Evolutionary conservation across 345 rosid species (phyloP), one percentile per base, ranked within the genome.

Genomic region (Cardiospermum halicacabum): DNA sequence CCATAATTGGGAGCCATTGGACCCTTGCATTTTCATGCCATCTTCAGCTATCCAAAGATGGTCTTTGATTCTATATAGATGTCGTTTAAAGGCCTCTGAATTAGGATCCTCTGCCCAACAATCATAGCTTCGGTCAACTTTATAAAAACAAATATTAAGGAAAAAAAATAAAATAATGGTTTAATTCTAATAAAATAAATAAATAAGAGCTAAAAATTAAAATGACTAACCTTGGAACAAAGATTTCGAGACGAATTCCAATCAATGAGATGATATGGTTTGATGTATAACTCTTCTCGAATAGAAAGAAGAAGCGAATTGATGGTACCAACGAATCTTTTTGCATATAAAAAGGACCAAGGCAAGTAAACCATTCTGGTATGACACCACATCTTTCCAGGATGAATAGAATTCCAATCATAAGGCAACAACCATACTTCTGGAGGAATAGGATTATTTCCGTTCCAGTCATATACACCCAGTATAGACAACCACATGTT

Each of bases 11-110:
- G 85, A 76, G 1, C 96, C 96, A 15, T 82, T 84, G 67, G 83
- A 79, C 26, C 86, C 93, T 86, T 87, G 85, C 89, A 85, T 85
- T 70, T 85, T 85, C 87, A 85, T 78, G 54, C 91, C 91, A 70
- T 85, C 87, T 60, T 85, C 91, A 0, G 91, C 87, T 0, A 82
- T 6, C 91, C 91, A 85, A 0, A 85, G 72, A 54, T 85, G 81
- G 62, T 85, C 91, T 68, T 85, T 78, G 18, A 82, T 69, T 66
- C 91, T 77, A 11, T 80, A 45, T 10, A 85, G 81, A 58, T 85
- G 87, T 47, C 47, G 64, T 58, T 78, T 82, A 56, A 53, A 85
- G 5, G 82, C 81, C 47, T 78, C 77, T 22, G 90, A 85, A 32
- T 71, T 62, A 6, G 85, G 80, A 32, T 85, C 81, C 54, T 85